Evolutionary conservation across 352 stramenopile genomes (phyloP).

Genomic region (Peronospora farinosa): DNA sequence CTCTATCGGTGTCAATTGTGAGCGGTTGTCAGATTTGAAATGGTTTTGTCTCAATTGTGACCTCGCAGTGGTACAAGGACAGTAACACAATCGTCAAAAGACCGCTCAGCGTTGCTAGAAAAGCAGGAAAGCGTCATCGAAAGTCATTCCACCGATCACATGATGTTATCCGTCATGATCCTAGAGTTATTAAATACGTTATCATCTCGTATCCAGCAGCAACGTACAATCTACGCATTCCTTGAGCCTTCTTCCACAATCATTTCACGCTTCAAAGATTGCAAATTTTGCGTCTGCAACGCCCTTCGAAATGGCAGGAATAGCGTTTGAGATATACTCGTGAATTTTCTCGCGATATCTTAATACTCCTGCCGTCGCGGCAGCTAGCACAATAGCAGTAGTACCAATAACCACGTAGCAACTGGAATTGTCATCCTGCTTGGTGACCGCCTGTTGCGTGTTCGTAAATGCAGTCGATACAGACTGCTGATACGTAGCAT

Average conservation of each 20-base stretch:
- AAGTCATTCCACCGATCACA: no score
- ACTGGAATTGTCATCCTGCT: constrained; percentile 28
- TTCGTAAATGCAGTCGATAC: constrained; percentile 5
- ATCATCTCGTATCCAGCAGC: background rate
- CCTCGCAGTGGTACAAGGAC: no score
- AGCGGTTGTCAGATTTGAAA: no score
- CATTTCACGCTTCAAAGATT: constrained; percentile 46
- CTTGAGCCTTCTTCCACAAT: background rate
- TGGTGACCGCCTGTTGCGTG: background rate
- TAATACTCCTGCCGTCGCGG: constrained; percentile 37
- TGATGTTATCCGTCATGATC: no score
- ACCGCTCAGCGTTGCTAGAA: no score
- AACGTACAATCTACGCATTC: background rate
- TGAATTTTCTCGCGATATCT: constrained; percentile 49
- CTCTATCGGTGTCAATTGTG: no score
- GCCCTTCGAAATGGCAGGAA: constrained; percentile 49
- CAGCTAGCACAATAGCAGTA: constrained; percentile 39
- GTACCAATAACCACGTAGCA: constrained; percentile 44
- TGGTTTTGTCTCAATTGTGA: no score
- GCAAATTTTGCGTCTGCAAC: constrained; percentile 59
- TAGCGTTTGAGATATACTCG: constrained; percentile 33
- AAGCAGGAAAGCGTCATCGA: no score
- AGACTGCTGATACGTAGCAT: constrained; percentile 3
- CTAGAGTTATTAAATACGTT: background rate
- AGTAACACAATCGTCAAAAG: no score